These are phyloP conservation scores for Pulchroboletus neoregius DNA, from an alignment of 1,284 basidiomycete species.

Conservation along the genomic window DNA sequence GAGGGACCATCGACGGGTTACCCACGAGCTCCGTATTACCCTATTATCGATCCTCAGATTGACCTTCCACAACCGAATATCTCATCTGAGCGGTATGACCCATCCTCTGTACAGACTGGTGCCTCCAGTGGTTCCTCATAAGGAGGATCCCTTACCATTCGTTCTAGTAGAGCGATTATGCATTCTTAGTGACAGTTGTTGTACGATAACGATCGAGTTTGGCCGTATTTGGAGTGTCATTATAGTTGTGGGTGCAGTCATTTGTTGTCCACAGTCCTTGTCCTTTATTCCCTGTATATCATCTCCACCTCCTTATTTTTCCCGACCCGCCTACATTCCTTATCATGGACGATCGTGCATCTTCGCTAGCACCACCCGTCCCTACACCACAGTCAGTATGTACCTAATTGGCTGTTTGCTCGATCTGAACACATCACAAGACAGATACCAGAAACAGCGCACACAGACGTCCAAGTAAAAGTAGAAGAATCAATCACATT, in stretches of 20 bases:
- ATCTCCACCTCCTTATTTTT: constrained; percentile 7
- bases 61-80: constrained; percentile 34
- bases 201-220: constrained; percentile 18
- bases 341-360: constrained; percentile 27
- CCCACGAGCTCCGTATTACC: constrained; percentile 34
- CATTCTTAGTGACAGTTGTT: background rate
- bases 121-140: constrained; percentile 16
- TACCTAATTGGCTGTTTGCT: background rate
- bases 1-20: constrained; percentile 25
- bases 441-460: constrained; percentile 1
- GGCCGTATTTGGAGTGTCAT: constrained; percentile 22
- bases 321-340: constrained; percentile 29
- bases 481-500: constrained; percentile 9
- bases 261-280: constrained; percentile 10
- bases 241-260: constrained; percentile 7
- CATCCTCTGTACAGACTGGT: constrained; percentile 17
- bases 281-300: constrained; percentile 10
- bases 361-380: background rate
- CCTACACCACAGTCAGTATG: constrained; percentile 18
- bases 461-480: constrained; percentile 11
- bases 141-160: background rate
- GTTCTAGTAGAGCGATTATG: too few relatives aligned
- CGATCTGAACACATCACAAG: constrained; percentile 18
- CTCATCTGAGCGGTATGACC: constrained; percentile 34
- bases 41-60: constrained; percentile 40